Base-by-base conservation (phyloP, 2,329 filamentous ascomycete genomes). In the Diaporthe vaccinii region DNA sequence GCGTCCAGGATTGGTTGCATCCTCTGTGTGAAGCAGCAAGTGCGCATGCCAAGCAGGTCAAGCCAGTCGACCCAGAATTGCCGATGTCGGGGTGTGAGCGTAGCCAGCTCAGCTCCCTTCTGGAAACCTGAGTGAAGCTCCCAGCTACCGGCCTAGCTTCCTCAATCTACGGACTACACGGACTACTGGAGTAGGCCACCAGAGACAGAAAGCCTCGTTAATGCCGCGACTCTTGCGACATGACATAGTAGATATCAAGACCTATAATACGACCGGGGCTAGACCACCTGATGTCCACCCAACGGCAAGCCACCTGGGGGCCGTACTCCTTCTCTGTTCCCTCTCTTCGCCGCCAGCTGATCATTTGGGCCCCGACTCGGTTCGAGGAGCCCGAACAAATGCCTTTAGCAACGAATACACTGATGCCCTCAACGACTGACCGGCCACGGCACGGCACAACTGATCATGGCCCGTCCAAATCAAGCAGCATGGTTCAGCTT, bases 1-100 rank as follows among this genome's bases (percentile, higher is more conserved):
- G 72, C 74, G 65, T 71, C 34, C 49, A 39, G 49, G 36, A 74
- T 76, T 76, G 75, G 75, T 41, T 72, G 72, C 51, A 39, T 39
- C 25, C 22, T 55, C 65, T 68, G 74, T 17, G 51, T 74, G 46
- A 68, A 76, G 75, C 70, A 72, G 20, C 28, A 41, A 57, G 28
- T 73, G 59, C 51, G 55, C 34, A 36, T 46, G 61, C 53, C 62
- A 67, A 57, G 65, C 65, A 41, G 49, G 22, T 55, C 49, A 55
- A 28, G 46, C 44, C 62, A 68, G 46, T 39, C 31, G 17, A 53
- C 25, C 25, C 46, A 68, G 31, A 55, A 22, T 28, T 51, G 71
- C 58, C 71, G 46, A 28, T 68, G 69, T 59, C 25, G 68, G 69
- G 74, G 74, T 39, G 73, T 75, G 73, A 51, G 31, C 51, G 39